Evolutionary conservation across 495 filamentous ascomycete genomes (phyloP).

Genomic region (Hapsidospora chrysogenum): DNA sequence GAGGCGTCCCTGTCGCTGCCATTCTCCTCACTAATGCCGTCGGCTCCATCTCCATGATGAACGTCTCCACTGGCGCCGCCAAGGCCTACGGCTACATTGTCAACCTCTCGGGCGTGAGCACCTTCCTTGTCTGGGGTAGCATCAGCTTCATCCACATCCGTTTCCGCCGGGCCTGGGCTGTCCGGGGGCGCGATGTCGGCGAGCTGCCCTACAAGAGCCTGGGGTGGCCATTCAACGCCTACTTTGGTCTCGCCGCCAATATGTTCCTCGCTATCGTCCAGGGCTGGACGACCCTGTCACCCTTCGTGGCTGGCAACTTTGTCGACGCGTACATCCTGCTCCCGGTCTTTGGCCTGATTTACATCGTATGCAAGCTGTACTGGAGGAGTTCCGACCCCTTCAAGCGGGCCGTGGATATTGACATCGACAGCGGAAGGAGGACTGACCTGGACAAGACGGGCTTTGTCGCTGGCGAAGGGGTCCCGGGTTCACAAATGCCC

Average conservation of each 20-base stretch:
- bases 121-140: constrained; percentile 50
- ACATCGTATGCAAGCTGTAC: constrained; percentile 35
- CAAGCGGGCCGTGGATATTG: constrained; percentile 1
- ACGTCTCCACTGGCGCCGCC: constrained; percentile 39
- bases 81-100: constrained; percentile 35
- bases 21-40: constrained; percentile 45
- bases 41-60: constrained; percentile 52
- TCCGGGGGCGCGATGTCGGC: constrained; percentile 33
- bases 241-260: constrained; percentile 40
- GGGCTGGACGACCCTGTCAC: constrained; percentile 35
- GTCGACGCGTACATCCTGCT: constrained; percentile 53
- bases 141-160: constrained; percentile 53
- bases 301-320: constrained; percentile 41
- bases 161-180: constrained; percentile 39
- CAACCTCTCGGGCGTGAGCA: constrained; percentile 36
- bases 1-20: constrained; percentile 48
- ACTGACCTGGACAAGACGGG: constrained; percentile 1
- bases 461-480: neutral
- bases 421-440: constrained; percentile 2
- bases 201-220: constrained; percentile 41
- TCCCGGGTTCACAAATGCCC: neutral
- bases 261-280: constrained; percentile 50
- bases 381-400: neutral
- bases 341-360: constrained; percentile 45
- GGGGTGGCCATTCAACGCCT: constrained; percentile 46